phyloP scores from a whole-genome alignment of 164 flowering plant species.

The Houttuynia cordata region DNA sequence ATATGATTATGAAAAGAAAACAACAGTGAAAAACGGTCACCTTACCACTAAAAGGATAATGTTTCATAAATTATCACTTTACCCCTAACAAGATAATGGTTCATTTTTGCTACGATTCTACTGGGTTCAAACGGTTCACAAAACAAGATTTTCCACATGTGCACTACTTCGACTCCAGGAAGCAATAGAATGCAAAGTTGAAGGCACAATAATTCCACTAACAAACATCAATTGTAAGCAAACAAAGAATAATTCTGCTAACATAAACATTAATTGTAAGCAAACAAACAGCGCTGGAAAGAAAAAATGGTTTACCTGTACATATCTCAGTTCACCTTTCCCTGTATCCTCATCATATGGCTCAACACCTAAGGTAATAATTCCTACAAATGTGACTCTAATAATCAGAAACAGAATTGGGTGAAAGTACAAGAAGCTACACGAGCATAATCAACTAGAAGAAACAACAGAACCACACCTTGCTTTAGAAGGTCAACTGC shows the following conservation, averaged over 20 bases:
- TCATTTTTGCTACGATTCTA: too few species aligned
- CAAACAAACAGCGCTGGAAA: neutral
- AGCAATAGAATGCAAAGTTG: neutral
- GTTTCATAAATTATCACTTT: too few species aligned
- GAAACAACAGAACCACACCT: constrained; percentile 25
- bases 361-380: constrained; percentile 40
- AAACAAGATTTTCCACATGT: neutral
- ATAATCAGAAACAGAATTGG: neutral
- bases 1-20: too few species aligned
- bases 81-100: constrained; percentile 5
- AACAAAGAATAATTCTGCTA: neutral
- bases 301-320: constrained; percentile 41
- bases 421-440: neutral
- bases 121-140: neutral
- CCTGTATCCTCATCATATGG: constrained; percentile 83
- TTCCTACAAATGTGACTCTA: constrained; percentile 31
- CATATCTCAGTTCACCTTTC: constrained; percentile 80
- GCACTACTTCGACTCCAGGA: neutral
- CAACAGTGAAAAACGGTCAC: too few species aligned
- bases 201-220: neutral
- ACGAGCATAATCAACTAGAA: neutral
- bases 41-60: too few species aligned
- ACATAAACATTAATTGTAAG: neutral
- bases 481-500: constrained; percentile 64
- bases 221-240: too few species aligned